Base-by-base conservation (phyloP, 2,329 filamentous ascomycete genomes). In the Fusarium subglutinans region DNA sequence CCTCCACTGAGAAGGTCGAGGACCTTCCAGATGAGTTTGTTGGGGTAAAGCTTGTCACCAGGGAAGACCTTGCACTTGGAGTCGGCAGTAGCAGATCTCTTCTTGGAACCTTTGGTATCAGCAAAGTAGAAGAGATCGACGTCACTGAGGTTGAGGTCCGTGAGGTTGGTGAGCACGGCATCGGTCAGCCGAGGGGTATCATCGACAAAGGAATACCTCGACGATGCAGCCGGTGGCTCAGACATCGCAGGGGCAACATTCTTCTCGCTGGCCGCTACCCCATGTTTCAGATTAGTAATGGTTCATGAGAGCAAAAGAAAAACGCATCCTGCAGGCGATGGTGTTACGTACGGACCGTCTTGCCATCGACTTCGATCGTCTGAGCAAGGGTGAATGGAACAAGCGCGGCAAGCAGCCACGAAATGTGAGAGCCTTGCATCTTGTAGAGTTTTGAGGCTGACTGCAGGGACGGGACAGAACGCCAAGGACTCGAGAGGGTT, bases 131-230 rank as follows among this genome's bases (percentile, higher is more conserved):
- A 84, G 28, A 82, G 67, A 8, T 77, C 70, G 17, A 83, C 72
- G 22, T 81, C 69, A 38, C 77, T 79, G 50, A 80, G 62, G 18
- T 81, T 77, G 15, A 78, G 64, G 8, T 74, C 66, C 5, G 81
- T 80, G 6, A 83, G 75, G 54, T 81, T 80, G 47, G 74, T 70
- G 30, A 84, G 70, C 5, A 80, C 78, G 12, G 73, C 76, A 30
- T 83, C 79, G 4, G 82, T 84, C 60, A 84, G 74, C 59, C 83
- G 80, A 26, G 80, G 70, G 20, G 66, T 66, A 47, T 82, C 79
- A 58, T 66, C 70, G 24, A 60, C 62, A 40, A 66, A 48, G 2
- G 66, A 56, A 54, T 63, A 50, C 48, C 30, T 74, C 2, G 70
- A 71, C 3, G 66, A 54, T 8, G 61, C 43, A 45, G 33, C 33